Base-by-base conservation (phyloP, 2,329 filamentous ascomycete species). In the Fusarium sublunatum region DNA sequence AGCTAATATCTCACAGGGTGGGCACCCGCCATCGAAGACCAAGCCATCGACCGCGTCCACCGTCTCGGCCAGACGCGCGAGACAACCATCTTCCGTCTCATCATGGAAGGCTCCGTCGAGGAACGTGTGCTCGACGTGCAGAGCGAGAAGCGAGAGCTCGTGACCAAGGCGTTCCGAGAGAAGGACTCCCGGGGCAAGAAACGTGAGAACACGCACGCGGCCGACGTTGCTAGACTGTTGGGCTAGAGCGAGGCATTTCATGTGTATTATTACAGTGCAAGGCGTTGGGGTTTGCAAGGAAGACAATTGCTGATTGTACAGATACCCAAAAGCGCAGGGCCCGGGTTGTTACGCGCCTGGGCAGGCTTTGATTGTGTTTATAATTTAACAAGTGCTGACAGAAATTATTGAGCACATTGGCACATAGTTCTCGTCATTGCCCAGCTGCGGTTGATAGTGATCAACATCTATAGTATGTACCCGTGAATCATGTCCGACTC, bases 21-120 rank as follows among this genome's bases (percentile, higher is more conserved):
- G 91, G 92, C 93, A 2, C 93, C 93, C 0, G 92, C 92, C 1
- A 95, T 97, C 52, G 93, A 97, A 75, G 92, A 96, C 67, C 93
- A 97, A 73, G 93, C 93, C 4, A 84, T 96, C 3, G 93, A 97
- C 72, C 89, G 93, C 5, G 92, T 97, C 7, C 91, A 97, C 73
- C 85, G 93, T 1, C 82, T 97, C 0, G 93, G 93, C 0, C 93
- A 97, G 78, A 93, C 84, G 63, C 85, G 90, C 34, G 84, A 88
- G 59, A 93, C 90, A 0, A 93, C 87, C 2, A 88, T 96, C 2
- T 95, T 92, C 82, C 82, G 92, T 42, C 80, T 97, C 9, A 86
- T 97, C 2, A 90, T 96, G 78, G 90, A 96, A 68, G 85, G 82
- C 1, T 91, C 86, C 7, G 87, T 97, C 6, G 93, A 97, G 74